Evolutionary conservation across 345 rosid genomes (phyloP).

Genomic region (Adansonia digitata): DNA sequence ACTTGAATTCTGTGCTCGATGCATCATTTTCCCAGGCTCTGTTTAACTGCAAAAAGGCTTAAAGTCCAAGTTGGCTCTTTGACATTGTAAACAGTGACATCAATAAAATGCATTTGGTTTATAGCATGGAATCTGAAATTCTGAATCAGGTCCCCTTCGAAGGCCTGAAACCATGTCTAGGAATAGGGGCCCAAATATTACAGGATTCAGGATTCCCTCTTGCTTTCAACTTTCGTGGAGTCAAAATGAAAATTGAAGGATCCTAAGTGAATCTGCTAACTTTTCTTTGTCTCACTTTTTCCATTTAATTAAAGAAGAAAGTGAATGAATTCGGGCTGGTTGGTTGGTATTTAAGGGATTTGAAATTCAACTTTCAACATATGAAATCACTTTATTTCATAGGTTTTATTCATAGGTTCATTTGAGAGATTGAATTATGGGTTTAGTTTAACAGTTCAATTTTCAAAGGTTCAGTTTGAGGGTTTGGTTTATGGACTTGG

Average conservation of each 20-base stretch:
- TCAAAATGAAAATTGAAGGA: neutral
- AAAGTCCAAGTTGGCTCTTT: neutral
- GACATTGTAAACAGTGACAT: neutral
- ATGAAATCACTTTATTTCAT: no score
- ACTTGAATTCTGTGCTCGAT: constrained; percentile 17
- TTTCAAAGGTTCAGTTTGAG: no score
- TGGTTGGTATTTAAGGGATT: no score
- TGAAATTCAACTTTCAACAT: no score
- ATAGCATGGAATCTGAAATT: neutral
- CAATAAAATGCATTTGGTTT: neutral
- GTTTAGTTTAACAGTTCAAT: no score
- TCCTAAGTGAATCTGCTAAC: neutral
- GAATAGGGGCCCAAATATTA: neutral
- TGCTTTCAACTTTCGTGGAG: neutral
- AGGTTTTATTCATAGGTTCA: no score
- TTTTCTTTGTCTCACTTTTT: neutral
- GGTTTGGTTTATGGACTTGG: no score
- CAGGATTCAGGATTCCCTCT: neutral
- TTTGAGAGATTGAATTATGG: no score
- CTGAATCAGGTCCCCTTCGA: neutral
- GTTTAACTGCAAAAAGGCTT: neutral
- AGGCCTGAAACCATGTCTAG: neutral
- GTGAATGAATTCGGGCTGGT: no score
- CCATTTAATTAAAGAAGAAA: no score
- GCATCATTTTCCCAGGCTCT: constrained; percentile 24